Conservation (phyloP, 352 stramenopile genomes). For the Blastocystis sp. region DNA sequence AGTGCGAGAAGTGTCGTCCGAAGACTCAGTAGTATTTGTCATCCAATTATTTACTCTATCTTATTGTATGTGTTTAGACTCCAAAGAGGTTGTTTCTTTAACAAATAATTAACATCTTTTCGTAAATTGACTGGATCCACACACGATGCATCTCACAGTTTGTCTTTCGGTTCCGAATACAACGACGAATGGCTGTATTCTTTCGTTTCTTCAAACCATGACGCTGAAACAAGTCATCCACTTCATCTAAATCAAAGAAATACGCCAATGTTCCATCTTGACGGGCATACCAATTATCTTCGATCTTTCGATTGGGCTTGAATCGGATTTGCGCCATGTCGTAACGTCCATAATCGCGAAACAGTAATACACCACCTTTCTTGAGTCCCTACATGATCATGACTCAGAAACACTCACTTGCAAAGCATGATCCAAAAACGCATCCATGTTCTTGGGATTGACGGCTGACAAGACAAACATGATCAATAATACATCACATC, state of each 20-base stretch:
- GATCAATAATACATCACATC: conserved; percentile 66
- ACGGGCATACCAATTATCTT: conserved; percentile 81
- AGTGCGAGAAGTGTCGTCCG: too few species aligned
- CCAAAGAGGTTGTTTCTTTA: neutral
- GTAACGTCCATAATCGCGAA: conserved; percentile 79
- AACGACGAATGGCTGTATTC: conserved; percentile 78
- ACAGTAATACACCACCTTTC: conserved; percentile 68
- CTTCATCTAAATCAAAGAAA: conserved; percentile 70
- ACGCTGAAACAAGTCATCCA: conserved; percentile 55
- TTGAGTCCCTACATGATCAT: conserved; percentile 43
- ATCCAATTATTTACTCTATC: too few species aligned
- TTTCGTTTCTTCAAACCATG: conserved; percentile 72
- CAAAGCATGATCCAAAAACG: conserved; percentile 40
- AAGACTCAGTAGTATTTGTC: too few species aligned
- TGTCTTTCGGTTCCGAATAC: conserved; percentile 78
- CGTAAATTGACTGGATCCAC: conserved; percentile 79
- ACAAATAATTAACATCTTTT: conserved; percentile 67
- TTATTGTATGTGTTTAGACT: too few species aligned
- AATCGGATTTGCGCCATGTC: conserved; percentile 80
- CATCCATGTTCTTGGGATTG: conserved; percentile 76
- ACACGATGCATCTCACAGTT: conserved; percentile 78
- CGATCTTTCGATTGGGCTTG: conserved; percentile 76
- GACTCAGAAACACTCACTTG: neutral
- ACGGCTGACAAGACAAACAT: conserved; percentile 78
- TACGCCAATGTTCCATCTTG: conserved; percentile 80